Evolutionary conservation across 2,329 filamentous ascomycete species (phyloP).

Genomic region (Curvularia hawaiiensis): DNA sequence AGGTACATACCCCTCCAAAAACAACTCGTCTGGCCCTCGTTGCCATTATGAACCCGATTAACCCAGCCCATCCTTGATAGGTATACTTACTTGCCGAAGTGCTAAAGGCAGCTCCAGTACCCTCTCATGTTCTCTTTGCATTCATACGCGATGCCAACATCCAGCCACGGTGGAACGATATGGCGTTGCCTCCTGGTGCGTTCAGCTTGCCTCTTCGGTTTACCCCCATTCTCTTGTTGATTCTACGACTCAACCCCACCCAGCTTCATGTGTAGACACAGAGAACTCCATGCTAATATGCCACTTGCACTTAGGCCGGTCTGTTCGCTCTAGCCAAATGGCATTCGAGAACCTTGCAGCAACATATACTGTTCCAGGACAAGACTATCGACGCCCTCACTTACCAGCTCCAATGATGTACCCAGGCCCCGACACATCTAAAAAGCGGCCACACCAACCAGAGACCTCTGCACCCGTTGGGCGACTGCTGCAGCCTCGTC

Average conservation of each 20-base stretch:
- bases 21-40: conserved; percentile 4
- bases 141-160: conserved; percentile 52
- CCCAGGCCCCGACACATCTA: conserved; percentile 39
- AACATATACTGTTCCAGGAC: conserved; percentile 23
- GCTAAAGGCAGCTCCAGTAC: conserved; percentile 54
- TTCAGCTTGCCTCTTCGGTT: background rate
- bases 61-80: conserved; percentile 22
- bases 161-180: conserved; percentile 56
- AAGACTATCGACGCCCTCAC: conserved; percentile 39
- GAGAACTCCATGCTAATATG: conserved; percentile 13
- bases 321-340: conserved; percentile 44
- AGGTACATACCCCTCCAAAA: conserved; percentile 43
- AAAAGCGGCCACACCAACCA: conserved; percentile 44
- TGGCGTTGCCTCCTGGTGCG: conserved; percentile 57
- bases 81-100: conserved; percentile 58
- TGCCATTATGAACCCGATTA: conserved; percentile 1
- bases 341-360: conserved; percentile 41
- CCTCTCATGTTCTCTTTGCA: conserved; percentile 51
- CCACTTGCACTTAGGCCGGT: conserved; percentile 37
- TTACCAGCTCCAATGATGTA: conserved; percentile 40
- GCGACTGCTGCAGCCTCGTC: conserved; percentile 54
- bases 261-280: background rate
- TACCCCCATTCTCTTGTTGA: background rate
- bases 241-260: background rate
- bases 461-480: conserved; percentile 43